These are phyloP conservation scores for Epichloe typhina DNA, from an alignment of 2,329 filamentous ascomycete genomes.

Conservation along the genomic window DNA sequence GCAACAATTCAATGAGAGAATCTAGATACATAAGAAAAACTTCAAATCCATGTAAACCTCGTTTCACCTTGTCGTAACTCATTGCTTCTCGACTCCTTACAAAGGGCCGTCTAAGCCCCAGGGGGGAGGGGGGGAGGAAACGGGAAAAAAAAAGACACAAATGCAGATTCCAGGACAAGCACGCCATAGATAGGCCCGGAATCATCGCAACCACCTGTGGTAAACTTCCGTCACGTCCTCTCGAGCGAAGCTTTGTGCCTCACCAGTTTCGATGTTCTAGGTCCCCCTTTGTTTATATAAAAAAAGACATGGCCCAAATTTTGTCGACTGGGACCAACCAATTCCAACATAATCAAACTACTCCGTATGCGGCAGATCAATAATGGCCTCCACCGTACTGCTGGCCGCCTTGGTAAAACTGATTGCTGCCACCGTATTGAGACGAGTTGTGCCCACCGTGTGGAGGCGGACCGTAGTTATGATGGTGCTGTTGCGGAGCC, in stretches of 20 bases:
- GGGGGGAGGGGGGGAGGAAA: background rate
- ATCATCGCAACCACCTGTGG: background rate
- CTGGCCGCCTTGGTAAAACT: constrained; percentile 14
- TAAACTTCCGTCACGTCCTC: background rate
- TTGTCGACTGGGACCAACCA: too few species aligned
- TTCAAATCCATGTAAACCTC: background rate
- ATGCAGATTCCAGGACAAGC: background rate
- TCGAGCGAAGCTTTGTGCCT: background rate
- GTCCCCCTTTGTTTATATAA: background rate
- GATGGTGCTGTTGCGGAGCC: constrained; percentile 10
- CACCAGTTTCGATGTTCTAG: background rate
- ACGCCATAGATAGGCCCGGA: background rate
- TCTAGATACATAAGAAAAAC: constrained; percentile 5
- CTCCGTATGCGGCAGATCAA: background rate
- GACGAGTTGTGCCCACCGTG: constrained; percentile 10
- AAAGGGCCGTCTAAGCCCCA: background rate
- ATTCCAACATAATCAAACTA: background rate
- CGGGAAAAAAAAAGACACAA: background rate
- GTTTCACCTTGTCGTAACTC: constrained; percentile 5
- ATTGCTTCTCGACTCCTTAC: constrained; percentile 2
- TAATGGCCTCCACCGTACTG: constrained; percentile 9
- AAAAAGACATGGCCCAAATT: background rate
- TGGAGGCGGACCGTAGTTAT: constrained; percentile 5
- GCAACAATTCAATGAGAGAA: background rate
- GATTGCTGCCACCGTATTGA: constrained; percentile 15